Percentiles rank a stretch among this genome's conserved stretches.
Evolutionary conservation across 1,139 yeast genomes (phyloP).

Genomic region (Candida pseudoviswanathii): DNA sequence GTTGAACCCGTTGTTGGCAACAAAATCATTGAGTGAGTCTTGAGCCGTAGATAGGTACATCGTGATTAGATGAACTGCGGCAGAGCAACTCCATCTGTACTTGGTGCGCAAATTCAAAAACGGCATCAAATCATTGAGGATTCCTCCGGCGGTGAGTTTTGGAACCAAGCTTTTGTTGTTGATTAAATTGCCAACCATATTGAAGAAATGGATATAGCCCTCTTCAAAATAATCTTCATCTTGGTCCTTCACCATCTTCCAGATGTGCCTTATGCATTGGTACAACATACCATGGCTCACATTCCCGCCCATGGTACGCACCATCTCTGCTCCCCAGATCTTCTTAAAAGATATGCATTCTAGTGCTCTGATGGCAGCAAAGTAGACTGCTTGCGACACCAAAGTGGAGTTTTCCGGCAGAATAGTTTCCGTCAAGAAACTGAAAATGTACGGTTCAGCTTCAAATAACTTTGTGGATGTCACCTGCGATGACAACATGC

Average conservation of each 20-base stretch:
- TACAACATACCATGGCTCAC: conserved; percentile 83
- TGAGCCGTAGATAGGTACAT: conserved; percentile 51
- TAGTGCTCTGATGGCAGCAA: conserved; percentile 66
- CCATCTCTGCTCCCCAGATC: conserved; percentile 74
- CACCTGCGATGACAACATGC: conserved; percentile 53
- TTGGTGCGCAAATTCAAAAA: conserved; percentile 57
- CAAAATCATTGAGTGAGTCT: conserved; percentile 59
- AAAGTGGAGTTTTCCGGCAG: conserved; percentile 55
- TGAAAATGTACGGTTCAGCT: conserved; percentile 73
- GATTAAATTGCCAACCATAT: conserved; percentile 58
- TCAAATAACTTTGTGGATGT: conserved; percentile 70
- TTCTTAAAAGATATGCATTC: conserved; percentile 72
- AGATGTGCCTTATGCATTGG: conserved; percentile 66
- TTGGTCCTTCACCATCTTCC: conserved; percentile 45
- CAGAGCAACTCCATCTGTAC: conserved; percentile 61
- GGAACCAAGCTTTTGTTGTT: conserved; percentile 54
- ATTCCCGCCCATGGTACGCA: conserved; percentile 86
- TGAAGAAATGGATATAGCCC: conserved; percentile 57
- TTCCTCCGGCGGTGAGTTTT: conserved; percentile 62
- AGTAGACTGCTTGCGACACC: conserved; percentile 53
- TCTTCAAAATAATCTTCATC: conserved; percentile 41
- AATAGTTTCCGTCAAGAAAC: conserved; percentile 69
- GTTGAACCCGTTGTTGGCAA: conserved; percentile 66
- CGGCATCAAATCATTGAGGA: conserved; percentile 65
- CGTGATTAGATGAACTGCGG: conserved; percentile 65